Percentiles rank a stretch among this genome's conserved stretches.
Evolutionary conservation across 441 rosid species (phyloP).

Genomic region (Brassica balearica): DNA sequence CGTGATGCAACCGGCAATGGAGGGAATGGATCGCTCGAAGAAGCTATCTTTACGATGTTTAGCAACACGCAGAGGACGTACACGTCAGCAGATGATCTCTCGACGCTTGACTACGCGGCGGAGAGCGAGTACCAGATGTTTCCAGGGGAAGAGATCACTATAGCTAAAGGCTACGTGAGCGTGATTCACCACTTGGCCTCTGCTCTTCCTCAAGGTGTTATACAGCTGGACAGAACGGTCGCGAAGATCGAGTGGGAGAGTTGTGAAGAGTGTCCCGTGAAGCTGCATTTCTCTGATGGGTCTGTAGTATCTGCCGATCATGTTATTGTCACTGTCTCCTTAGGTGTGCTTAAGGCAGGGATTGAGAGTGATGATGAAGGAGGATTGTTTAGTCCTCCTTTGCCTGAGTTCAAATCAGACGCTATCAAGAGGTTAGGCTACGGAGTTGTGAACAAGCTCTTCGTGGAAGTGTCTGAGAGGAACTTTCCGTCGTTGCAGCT

Average conservation of each 20-base stretch:
- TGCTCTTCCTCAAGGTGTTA: constrained; percentile 69
- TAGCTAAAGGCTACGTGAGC: constrained; percentile 85
- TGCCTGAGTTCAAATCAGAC: constrained; percentile 74
- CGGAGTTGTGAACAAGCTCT: constrained; percentile 93
- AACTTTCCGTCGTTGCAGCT: constrained; percentile 76
- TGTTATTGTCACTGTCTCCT: constrained; percentile 85
- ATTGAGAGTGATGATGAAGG: constrained; percentile 38
- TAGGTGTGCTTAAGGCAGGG: constrained; percentile 90
- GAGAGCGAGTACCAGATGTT: constrained; percentile 93
- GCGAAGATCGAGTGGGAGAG: constrained; percentile 76
- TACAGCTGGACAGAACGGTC: constrained; percentile 74
- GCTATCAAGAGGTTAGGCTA: constrained; percentile 86
- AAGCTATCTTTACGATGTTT: constrained; percentile 75
- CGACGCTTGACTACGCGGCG: constrained; percentile 72
- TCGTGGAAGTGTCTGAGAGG: constrained; percentile 50
- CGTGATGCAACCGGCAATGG: constrained; percentile 46
- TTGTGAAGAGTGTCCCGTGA: constrained; percentile 61
- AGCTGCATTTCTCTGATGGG: constrained; percentile 83
- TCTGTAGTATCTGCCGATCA: constrained; percentile 83
- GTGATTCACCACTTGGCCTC: constrained; percentile 78
- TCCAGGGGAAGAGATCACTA: constrained; percentile 95
- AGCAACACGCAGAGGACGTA: constrained; percentile 86
- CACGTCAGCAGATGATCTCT: constrained; percentile 87
- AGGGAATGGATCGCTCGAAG: constrained; percentile 48
- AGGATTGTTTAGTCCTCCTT: constrained; percentile 77